Percentiles rank a stretch among this genome's conserved stretches.
Conservation (phyloP, 1,284 basidiomycete species). For the Pseudozyma pruni region DNA sequence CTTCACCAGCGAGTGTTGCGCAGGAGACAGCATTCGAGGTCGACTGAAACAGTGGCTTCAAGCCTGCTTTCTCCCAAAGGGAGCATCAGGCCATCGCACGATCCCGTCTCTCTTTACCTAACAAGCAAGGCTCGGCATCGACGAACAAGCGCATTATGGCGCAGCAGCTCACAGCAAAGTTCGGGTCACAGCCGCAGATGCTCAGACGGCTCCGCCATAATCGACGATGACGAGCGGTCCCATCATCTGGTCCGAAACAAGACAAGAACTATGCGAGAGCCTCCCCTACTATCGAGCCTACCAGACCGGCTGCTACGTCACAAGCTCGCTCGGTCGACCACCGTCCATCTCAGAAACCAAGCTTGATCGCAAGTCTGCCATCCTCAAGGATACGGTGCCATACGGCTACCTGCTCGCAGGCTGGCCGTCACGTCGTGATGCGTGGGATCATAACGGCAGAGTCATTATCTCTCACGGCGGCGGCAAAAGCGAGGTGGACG, state of each 20-base stretch:
- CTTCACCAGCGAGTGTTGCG: no score
- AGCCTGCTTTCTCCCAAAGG: no score
- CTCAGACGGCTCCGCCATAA: not conserved
- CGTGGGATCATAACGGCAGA: constrained; percentile 31
- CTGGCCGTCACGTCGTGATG: constrained; percentile 44
- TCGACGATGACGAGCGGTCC: constrained; percentile 22
- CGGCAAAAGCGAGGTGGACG: constrained; percentile 26
- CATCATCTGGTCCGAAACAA: constrained; percentile 43
- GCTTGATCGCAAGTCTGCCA: not conserved
- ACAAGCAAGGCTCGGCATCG: no score
- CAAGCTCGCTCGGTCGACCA: constrained; percentile 8
- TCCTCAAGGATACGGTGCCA: constrained; percentile 27
- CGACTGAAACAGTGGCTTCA: no score
- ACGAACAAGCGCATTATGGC: no score
- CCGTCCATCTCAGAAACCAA: constrained; percentile 4
- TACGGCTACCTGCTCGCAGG: constrained; percentile 54
- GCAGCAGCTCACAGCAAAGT: no score
- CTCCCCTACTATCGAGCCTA: constrained; percentile 55
- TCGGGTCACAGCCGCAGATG: not conserved
- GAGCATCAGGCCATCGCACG: no score
- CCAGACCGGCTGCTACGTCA: constrained; percentile 46
- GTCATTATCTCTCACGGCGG: constrained; percentile 56
- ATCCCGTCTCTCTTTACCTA: no score
- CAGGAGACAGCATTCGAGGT: no score
- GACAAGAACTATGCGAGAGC: constrained; percentile 54